Evolutionary conservation across 1,284 basidiomycete species (phyloP).

Genomic region (Apiotrichum siamense): DNA sequence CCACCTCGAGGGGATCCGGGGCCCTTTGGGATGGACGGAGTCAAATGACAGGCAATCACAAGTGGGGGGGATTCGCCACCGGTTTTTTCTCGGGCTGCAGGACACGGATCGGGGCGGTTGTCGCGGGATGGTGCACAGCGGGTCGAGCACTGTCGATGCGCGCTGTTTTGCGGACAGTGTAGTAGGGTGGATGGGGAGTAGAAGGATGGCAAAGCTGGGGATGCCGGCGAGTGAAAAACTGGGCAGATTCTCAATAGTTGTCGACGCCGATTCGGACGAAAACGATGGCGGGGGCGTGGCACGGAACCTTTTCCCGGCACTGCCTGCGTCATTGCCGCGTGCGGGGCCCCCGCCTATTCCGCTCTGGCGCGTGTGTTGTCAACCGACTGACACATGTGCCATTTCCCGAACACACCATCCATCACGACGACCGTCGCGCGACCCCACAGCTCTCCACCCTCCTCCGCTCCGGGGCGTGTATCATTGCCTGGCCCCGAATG

Average conservation of each 20-base stretch:
- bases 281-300: too few relatives aligned
- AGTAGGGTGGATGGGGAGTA: neutral
- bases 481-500: too few relatives aligned
- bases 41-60: neutral
- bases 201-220: neutral
- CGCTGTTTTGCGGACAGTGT: neutral
- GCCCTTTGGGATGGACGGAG: neutral
- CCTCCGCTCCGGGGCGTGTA: neutral
- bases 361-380: too few relatives aligned
- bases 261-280: too few relatives aligned
- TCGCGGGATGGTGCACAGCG: neutral
- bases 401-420: too few relatives aligned
- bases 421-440: too few relatives aligned
- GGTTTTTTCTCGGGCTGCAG: neutral
- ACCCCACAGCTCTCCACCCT: too few relatives aligned
- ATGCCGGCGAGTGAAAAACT: neutral
- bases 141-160: neutral
- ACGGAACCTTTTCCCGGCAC: too few relatives aligned
- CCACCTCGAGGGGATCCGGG: neutral
- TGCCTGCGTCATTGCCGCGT: too few relatives aligned
- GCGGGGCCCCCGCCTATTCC: too few relatives aligned
- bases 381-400: too few relatives aligned
- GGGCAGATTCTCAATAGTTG: neutral
- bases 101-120: constrained; percentile 6
- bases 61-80: constrained; percentile 9